phyloP scores from a whole-genome alignment of 495 filamentous ascomycete genomes.

The Hypomontagnella submonticulosa region DNA sequence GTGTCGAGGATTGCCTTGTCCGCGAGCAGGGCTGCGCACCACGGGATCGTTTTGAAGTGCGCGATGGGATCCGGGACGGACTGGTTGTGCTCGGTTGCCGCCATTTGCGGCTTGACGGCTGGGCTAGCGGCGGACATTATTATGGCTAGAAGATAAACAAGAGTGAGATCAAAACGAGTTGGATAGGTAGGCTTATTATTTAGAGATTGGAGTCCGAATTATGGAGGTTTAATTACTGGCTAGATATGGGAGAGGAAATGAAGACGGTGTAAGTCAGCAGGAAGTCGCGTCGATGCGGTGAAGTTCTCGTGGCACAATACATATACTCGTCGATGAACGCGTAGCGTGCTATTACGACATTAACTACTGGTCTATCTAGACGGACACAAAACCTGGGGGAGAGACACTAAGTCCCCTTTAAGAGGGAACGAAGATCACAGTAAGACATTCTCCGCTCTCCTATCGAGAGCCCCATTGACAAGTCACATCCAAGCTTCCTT shows the following conservation, averaged over 20 bases:
- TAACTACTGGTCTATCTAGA: background rate
- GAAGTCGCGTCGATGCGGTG: background rate
- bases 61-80: slow-evolving; percentile 43
- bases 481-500: slow-evolving; percentile 11
- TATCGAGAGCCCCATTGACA: slow-evolving; percentile 12
- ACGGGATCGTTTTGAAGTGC: slow-evolving; percentile 65
- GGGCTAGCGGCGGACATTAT: slow-evolving; percentile 13
- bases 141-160: background rate
- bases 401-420: background rate
- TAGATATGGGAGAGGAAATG: no score
- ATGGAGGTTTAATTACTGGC: background rate
- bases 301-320: no score
- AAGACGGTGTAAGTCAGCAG: background rate
- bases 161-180: background rate
- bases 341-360: background rate
- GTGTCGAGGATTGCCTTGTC: slow-evolving; percentile 52
- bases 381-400: slow-evolving; percentile 13
- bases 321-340: background rate
- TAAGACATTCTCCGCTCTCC: slow-evolving; percentile 9
- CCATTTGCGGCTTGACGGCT: background rate
- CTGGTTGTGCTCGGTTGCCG: slow-evolving; percentile 31
- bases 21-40: slow-evolving; percentile 64
- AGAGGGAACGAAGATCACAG: background rate
- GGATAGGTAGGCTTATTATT: background rate
- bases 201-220: background rate